Evolutionary conservation across 176 grass and related monocot genomes (phyloP), one percentile per base, ranked within the genome.

Genomic region (Oryza australiensis): DNA sequence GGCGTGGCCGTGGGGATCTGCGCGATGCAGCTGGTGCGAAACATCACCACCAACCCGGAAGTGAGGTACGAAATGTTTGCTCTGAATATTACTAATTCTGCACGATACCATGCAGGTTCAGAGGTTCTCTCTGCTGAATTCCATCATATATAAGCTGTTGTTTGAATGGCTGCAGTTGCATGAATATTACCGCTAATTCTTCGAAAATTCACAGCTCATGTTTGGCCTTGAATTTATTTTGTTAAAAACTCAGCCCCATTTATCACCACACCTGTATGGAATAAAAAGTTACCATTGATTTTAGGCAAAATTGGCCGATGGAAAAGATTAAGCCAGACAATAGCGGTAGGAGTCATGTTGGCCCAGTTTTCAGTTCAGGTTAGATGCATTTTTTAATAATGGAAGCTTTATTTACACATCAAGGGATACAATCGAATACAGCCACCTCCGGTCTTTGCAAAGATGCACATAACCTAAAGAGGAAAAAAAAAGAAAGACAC

Each of bases 11-110:
- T 92, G 26, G 93, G 85, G 15, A 92, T 92, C 68, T 94, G 93
- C 73, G 90, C n/a, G 16, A 86, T 95, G 93, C 90, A 92, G 66
- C 86, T 95, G 41, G 66, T 82, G 20, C 83, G 90, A 51, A 95
- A 95, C 64, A 90, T 95, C 76, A 90, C 87, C 6, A 78, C 53
- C 41, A 95, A 95, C 73, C 87, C 93, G 5, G 89, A 92, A 29
- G 89, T 92, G 46, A 82, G 83, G 83, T 90, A 34, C 6, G 2
- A 7, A 55, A 2, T 20, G 5, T 9, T 55, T 55, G 51, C 20
- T 55, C 51, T 55, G 51, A 55, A n/a, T 55, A 9, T 55, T 53
- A 46, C 49, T 53, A 53, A 20, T 20, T 22, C 15, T 53, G 49
- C 49, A 20, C 5, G 18, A 53, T 7, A 53, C 49, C 18, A 53